A percentile compares a stretch with the other conserved stretches of the same genome.
These are phyloP conservation scores for Lasiodiplodia sp. DNA, from an alignment of 2,329 filamentous ascomycete genomes.

Conservation along the genomic window DNA sequence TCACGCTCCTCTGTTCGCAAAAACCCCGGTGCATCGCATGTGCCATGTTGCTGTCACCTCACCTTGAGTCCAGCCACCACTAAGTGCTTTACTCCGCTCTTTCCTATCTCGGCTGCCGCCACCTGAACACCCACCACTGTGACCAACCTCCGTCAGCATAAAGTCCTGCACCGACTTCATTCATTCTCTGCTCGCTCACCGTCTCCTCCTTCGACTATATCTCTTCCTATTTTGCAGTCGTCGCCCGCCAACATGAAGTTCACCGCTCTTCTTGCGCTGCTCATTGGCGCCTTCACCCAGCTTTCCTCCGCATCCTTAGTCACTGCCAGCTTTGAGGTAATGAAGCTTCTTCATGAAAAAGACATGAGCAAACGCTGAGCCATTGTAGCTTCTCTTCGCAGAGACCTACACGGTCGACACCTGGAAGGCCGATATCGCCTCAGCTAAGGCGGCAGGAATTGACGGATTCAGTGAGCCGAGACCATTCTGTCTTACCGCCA, in stretches of 20 bases:
- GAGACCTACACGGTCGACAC: slow-evolving; percentile 27
- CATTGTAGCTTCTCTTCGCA: slow-evolving; percentile 23
- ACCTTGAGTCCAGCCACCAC: slow-evolving; percentile 21
- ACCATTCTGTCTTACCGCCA: neutral
- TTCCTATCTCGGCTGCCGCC: slow-evolving; percentile 6
- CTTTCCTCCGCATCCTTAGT: slow-evolving; percentile 12
- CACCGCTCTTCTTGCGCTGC: neutral
- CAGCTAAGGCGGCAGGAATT: slow-evolving; percentile 29
- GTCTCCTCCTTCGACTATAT: neutral
- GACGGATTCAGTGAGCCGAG: slow-evolving; percentile 28
- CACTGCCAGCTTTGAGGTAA: slow-evolving; percentile 26
- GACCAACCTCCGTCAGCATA: neutral
- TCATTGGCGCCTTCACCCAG: slow-evolving; percentile 1
- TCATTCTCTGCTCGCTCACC: neutral
- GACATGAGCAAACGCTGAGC: neutral
- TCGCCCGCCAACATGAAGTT: slow-evolving; percentile 15
- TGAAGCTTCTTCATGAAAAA: neutral
- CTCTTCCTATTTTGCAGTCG: neutral
- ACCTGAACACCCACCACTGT: neutral
- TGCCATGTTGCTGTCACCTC: slow-evolving; percentile 11
- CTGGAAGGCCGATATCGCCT: slow-evolving; percentile 30
- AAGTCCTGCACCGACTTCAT: neutral
- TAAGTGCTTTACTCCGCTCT: slow-evolving; percentile 18
- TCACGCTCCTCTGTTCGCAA: slow-evolving; percentile 21
- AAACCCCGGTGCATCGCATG: slow-evolving; percentile 9